phyloP scores from a whole-genome alignment of 2,329 filamentous ascomycete genomes.

The Pseudogymnoascus sp. region DNA sequence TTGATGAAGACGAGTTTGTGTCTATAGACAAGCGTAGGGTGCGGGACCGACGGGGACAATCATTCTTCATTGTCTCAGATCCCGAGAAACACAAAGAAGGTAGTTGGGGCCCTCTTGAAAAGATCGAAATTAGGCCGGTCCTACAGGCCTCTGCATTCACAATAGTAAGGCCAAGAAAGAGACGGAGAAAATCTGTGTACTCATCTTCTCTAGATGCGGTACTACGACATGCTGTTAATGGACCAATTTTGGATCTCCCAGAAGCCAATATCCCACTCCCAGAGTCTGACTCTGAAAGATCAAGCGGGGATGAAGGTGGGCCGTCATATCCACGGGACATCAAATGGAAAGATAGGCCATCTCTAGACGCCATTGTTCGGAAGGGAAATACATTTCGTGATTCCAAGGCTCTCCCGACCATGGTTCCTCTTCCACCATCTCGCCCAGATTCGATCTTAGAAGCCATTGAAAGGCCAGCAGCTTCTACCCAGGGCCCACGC shows the following conservation, averaged over 20 bases:
- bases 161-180: neutral
- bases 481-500: neutral
- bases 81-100: neutral
- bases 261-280: conserved; percentile 9
- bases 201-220: conserved; percentile 9
- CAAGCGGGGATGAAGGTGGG: neutral
- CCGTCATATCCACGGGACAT: neutral
- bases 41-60: neutral
- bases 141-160: neutral
- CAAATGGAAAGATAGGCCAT: neutral
- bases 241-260: neutral
- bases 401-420: neutral
- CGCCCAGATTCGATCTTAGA: neutral
- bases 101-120: neutral
- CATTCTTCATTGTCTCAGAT: neutral
- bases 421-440: neutral
- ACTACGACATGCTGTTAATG: neutral
- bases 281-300: neutral
- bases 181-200: neutral
- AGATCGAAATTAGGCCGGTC: neutral
- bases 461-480: neutral
- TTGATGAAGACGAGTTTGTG: neutral
- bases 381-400: neutral
- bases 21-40: neutral
- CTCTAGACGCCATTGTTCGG: neutral